These are phyloP conservation scores for Bolboschoenus planiculmis DNA, from an alignment of 176 grass and related monocot genomes.

Conservation along the genomic window DNA sequence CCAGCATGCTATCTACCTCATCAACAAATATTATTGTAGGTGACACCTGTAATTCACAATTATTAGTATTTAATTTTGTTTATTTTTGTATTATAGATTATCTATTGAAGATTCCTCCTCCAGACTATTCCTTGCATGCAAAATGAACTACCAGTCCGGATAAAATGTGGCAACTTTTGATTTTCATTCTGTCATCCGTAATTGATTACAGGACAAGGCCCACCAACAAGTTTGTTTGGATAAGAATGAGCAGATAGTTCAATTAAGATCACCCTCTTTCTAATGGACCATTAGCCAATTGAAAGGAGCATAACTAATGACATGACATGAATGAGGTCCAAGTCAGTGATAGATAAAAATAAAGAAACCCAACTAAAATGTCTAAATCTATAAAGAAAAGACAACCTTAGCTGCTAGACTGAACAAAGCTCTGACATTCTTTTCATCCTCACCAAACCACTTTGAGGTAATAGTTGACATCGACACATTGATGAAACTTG, in stretches of 20 bases:
- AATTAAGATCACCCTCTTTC: neutral
- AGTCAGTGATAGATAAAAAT: neutral
- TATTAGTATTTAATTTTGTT: neutral
- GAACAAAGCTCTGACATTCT: slow-evolving; percentile 90
- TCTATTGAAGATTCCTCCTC: neutral
- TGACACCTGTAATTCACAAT: slow-evolving; percentile 21
- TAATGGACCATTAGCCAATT: neutral
- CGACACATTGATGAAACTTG: slow-evolving; percentile 94
- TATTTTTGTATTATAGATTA: neutral
- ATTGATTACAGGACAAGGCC: neutral
- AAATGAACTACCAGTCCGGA: neutral
- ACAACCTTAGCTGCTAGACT: slow-evolving; percentile 77
- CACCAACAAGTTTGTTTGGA: neutral
- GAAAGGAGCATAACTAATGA: neutral
- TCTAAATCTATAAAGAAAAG: neutral
- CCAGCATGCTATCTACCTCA: slow-evolving; percentile 95
- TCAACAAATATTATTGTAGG: slow-evolving; percentile 96
- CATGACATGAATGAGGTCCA: neutral
- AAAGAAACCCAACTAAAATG: neutral
- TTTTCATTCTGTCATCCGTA: neutral
- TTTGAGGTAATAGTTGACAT: slow-evolving; percentile 98
- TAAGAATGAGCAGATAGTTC: neutral
- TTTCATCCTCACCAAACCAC: slow-evolving; percentile 98
- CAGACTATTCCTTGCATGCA: neutral
- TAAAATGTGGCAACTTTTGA: neutral